These are phyloP conservation scores for Nasturtium officinale DNA, from an alignment of 345 rosid genomes.

Conservation along the genomic window DNA sequence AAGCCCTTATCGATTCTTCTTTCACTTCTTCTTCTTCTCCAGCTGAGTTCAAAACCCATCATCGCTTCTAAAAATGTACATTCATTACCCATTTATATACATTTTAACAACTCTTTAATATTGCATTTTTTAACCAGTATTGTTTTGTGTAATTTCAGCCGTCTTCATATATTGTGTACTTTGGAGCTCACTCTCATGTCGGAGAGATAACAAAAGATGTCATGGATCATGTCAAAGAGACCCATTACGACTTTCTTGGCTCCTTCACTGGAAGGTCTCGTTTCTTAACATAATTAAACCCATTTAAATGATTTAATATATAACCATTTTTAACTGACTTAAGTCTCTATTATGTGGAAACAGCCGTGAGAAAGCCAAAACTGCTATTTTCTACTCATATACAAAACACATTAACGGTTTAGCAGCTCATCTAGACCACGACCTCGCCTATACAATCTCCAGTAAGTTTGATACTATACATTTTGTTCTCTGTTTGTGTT, in stretches of 20 bases:
- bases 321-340: background rate
- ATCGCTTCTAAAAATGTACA: constrained; percentile 56
- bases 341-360: background rate
- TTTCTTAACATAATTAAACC: constrained; percentile 16
- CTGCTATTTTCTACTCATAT: constrained; percentile 74
- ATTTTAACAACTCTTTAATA: background rate
- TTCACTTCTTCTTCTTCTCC: constrained; percentile 36
- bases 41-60: constrained; percentile 36
- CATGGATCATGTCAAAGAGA: constrained; percentile 48
- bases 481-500: background rate
- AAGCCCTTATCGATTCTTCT: constrained; percentile 2
- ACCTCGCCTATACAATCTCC: constrained; percentile 57
- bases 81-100: constrained; percentile 5
- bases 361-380: constrained; percentile 56
- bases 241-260: constrained; percentile 67
- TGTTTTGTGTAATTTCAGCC: constrained; percentile 1
- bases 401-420: constrained; percentile 81
- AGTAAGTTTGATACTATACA: constrained; percentile 39
- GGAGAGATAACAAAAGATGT: constrained; percentile 44
- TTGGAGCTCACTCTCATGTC: constrained; percentile 73
- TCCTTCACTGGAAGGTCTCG: constrained; percentile 74
- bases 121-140: background rate
- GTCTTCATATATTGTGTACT: constrained; percentile 71
- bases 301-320: background rate
- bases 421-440: constrained; percentile 66